Evolutionary conservation across 495 filamentous ascomycete species (phyloP).

Genomic region (Xylaria castorea): DNA sequence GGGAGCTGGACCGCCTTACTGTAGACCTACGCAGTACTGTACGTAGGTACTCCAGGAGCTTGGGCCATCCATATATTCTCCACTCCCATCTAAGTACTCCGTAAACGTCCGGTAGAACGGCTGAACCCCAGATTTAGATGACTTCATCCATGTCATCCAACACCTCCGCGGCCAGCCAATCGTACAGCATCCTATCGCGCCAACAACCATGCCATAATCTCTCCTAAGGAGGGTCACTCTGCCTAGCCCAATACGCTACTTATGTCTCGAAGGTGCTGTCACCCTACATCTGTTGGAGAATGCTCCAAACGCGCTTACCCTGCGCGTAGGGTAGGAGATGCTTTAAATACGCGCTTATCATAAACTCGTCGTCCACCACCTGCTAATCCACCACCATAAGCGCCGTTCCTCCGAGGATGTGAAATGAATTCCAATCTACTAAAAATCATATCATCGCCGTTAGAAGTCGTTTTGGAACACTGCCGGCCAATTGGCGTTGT

Average conservation of each 20-base stretch:
- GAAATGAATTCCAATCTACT: slow-evolving; percentile 10
- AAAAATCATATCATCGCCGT: not conserved
- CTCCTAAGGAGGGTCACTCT: not conserved
- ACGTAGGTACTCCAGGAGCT: not conserved
- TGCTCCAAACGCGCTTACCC: slow-evolving; percentile 10
- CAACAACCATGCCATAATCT: not conserved
- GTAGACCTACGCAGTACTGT: not conserved
- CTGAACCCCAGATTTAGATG: slow-evolving; percentile 11
- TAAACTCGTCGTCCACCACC: not conserved
- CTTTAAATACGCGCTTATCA: slow-evolving; percentile 18
- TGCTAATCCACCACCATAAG: not conserved
- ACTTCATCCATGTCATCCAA: slow-evolving; percentile 6
- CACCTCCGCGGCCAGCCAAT: not conserved
- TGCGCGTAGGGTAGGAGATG: not conserved
- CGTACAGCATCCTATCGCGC: not conserved
- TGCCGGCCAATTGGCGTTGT: slow-evolving; percentile 7
- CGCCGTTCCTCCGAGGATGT: not conserved
- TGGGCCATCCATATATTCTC: slow-evolving; percentile 7
- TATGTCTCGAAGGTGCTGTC: not conserved
- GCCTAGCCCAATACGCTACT: not conserved
- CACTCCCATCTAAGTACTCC: too few relatives aligned
- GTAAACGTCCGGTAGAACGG: slow-evolving; percentile 2
- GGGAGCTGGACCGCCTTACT: not conserved
- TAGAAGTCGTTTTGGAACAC: not conserved
- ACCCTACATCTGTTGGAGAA: slow-evolving; percentile 9